Base-by-base conservation (phyloP, 2,329 filamentous ascomycete species). In the Colletotrichum cuscutae region DNA sequence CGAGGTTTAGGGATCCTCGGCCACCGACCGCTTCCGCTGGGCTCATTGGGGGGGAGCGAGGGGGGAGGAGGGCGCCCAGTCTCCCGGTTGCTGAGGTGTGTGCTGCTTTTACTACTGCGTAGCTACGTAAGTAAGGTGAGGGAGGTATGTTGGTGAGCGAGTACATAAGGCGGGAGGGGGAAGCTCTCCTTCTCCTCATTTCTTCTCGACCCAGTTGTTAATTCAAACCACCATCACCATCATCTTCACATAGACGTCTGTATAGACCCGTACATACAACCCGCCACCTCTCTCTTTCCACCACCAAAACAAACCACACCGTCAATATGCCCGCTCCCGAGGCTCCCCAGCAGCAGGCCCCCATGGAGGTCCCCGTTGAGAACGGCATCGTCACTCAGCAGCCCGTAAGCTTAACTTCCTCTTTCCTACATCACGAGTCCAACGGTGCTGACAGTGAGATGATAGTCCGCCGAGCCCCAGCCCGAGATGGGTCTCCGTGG, bases 401-500 rank as follows among this genome's bases (percentile, higher is more conserved):
- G 77, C 84, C 84, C 37, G 84, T 86, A 77, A 74, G 84, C 28
- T 30, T 3, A 30, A 7, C 28, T 8, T 7, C 12, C 11, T 37
- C 12, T 6, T 42, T 12, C 24, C 4, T 35, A 6, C 15, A 13
- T 22, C 6, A 4, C 6, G 11, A 22, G 30, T 22, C 5, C 22
- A 3, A 8, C 30, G 13, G 3, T 6, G 52, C 26, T 65, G 42
- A 56, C 35, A 7, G 1, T 35, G 46, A 71, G 5, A 59, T 35
- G 5, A 63, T 42, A 62, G 30, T 62, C 56, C 9, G 49, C 28
- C 64, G 64, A 72, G 62, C 73, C 79, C 52, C 83, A 86, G 76
- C 84, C 84, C 65, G 81, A 85, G 42, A 83, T 86, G 80, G 79
- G 77, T 73, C 80, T 86, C 68, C 82, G 84, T 54, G 84, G 84